phyloP scores from a whole-genome alignment of 352 stramenopile species.

The Globisporangium cystogenes region DNA sequence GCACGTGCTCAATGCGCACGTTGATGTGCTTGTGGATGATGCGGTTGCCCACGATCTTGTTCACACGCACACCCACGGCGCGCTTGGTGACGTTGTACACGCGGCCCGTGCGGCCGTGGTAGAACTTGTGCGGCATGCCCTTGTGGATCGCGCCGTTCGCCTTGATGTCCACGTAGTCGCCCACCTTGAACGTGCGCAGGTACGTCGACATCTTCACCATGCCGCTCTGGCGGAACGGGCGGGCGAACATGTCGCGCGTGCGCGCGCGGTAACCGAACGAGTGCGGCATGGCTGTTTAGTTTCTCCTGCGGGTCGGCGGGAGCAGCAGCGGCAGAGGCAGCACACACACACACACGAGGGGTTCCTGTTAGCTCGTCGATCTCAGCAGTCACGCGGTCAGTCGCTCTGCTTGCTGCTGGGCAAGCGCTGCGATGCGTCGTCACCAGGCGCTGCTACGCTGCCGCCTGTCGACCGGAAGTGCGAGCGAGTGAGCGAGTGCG shows the following conservation, averaged over 20 bases:
- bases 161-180: conserved; percentile 99
- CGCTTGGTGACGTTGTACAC: conserved; percentile 99
- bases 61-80: conserved; percentile 98
- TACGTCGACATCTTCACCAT: conserved; percentile 97
- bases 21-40: conserved; percentile 99
- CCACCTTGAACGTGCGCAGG: conserved; percentile 98
- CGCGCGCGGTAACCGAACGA: conserved; percentile 98
- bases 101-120: conserved; percentile 98
- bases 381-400: background rate
- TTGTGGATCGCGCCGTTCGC: conserved; percentile 99
- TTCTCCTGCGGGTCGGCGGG: conserved; percentile 18
- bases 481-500: background rate
- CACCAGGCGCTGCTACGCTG: too few species aligned
- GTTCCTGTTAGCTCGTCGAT: conserved; percentile 15
- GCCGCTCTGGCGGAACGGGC: conserved; percentile 97
- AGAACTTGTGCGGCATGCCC: conserved; percentile 99
- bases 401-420: background rate
- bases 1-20: conserved; percentile 99
- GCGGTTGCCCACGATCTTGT: conserved; percentile 97
- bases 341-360: conserved; percentile 14
- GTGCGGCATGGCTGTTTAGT: conserved; percentile 94
- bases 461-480: background rate
- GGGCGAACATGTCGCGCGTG: conserved; percentile 99
- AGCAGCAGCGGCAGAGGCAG: conserved; percentile 6
- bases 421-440: background rate